Percentiles rank a stretch among this genome's conserved stretches.
Conservation (phyloP, 2,329 filamentous ascomycete species). For the Cladobotryum protrusum region DNA sequence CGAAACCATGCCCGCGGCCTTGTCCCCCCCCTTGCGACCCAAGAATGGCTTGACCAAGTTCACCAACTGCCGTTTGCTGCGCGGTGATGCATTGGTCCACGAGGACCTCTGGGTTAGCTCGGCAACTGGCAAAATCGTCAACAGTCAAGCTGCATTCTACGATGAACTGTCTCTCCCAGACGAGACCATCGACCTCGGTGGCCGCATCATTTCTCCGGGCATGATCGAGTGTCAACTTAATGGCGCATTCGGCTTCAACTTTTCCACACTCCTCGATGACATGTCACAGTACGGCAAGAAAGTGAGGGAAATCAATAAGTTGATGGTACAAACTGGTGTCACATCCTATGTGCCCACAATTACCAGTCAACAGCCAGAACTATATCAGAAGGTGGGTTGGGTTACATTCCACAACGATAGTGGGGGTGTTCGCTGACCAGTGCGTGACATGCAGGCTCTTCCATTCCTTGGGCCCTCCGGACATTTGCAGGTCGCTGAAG, state of each 20-base stretch:
- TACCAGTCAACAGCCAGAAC: slow-evolving; percentile 70
- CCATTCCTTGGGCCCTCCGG: slow-evolving; percentile 73
- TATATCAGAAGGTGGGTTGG: slow-evolving; percentile 64
- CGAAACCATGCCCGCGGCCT: slow-evolving; percentile 42
- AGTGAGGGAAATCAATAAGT: slow-evolving; percentile 64
- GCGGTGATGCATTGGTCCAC: slow-evolving; percentile 58
- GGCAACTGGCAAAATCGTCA: slow-evolving; percentile 71
- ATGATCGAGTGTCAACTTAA: slow-evolving; percentile 91
- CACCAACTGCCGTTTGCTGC: slow-evolving; percentile 77
- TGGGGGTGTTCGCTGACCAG: background rate
- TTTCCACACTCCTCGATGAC: slow-evolving; percentile 68
- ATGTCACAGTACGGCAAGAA: slow-evolving; percentile 64
- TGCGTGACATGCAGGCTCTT: slow-evolving; percentile 45
- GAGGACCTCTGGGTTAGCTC: slow-evolving; percentile 89
- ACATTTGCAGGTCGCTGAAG: slow-evolving; percentile 47
- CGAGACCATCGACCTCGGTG: slow-evolving; percentile 68
- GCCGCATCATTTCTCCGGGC: slow-evolving; percentile 77
- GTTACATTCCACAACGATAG: slow-evolving; percentile 4
- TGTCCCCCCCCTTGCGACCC: slow-evolving; percentile 29
- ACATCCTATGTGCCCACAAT: slow-evolving; percentile 84
- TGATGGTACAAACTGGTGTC: slow-evolving; percentile 71
- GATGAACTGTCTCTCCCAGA: slow-evolving; percentile 64
- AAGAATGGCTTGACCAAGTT: slow-evolving; percentile 69
- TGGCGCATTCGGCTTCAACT: slow-evolving; percentile 89
- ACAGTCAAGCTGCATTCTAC: slow-evolving; percentile 62